Conservation (phyloP, 345 rosid species). For the Hypericum perforatum region DNA sequence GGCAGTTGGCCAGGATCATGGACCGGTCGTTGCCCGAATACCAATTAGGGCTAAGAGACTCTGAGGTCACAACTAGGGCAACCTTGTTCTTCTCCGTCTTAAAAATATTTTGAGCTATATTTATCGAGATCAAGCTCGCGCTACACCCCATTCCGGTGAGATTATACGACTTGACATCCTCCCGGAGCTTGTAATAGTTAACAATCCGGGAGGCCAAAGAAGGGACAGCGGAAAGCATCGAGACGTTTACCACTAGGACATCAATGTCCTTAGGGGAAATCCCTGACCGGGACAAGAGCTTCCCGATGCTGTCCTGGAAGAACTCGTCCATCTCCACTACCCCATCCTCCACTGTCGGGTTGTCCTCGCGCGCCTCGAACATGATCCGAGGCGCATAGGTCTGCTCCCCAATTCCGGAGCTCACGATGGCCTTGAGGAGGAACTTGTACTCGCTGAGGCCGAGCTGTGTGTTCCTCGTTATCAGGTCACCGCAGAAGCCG, state of each 20-base stretch:
- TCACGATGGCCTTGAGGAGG: slow-evolving; percentile 39
- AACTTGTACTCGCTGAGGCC: slow-evolving; percentile 40
- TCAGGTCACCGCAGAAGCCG: slow-evolving; percentile 25
- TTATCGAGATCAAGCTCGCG: slow-evolving; percentile 69
- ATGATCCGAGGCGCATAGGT: slow-evolving; percentile 33
- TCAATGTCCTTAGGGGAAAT: slow-evolving; percentile 61
- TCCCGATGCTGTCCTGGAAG: slow-evolving; percentile 46
- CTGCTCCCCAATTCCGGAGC: slow-evolving; percentile 40
- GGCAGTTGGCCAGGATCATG: slow-evolving; percentile 75
- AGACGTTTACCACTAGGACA: slow-evolving; percentile 65
- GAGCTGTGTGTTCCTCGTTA: slow-evolving; percentile 29
- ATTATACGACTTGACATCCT: slow-evolving; percentile 56
- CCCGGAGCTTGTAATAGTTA: slow-evolving; percentile 68
- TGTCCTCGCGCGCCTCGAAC: slow-evolving; percentile 34
- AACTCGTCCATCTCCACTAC: slow-evolving; percentile 84
- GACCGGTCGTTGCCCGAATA: slow-evolving; percentile 71
- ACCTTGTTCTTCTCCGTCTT: slow-evolving; percentile 37
- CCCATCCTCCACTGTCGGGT: slow-evolving; percentile 48
- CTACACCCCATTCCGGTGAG: slow-evolving; percentile 91
- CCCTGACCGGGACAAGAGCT: slow-evolving; percentile 49
- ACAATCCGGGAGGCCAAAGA: slow-evolving; percentile 56
- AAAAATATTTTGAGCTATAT: slow-evolving; percentile 53
- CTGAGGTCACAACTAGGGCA: slow-evolving; percentile 64
- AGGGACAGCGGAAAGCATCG: slow-evolving; percentile 58
- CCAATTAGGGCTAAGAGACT: slow-evolving; percentile 76